Evolutionary conservation across 2,329 filamentous ascomycete genomes (phyloP), one percentile per base, ranked within the genome.

Genomic region (Dothidotthia symphoricarpi): DNA sequence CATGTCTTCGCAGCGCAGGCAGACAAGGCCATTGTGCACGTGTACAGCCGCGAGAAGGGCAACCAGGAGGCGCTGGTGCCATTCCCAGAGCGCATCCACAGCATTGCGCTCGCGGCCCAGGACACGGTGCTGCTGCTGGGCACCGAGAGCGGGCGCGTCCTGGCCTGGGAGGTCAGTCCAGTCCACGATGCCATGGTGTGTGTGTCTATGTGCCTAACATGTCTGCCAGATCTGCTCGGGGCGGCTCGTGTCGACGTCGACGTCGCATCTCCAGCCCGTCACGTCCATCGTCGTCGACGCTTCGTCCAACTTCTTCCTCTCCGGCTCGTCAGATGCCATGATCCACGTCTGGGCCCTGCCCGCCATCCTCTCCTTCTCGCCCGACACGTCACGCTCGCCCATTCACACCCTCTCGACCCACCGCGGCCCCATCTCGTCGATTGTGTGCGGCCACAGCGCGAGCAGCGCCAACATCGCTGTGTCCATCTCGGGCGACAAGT

Each of bases 1-100:
- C 93, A 98, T 64, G 76, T 97, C 31, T 98, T 95, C 64, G 85
- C 90, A 3, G 91, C 88, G 3, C 93, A 98, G 66, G 78, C 85
- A 33, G 89, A 90, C 49, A 97, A 95, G 68, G 88, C 89, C 0
- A 86, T 95, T 28, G 78, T 98, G 1, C 88, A 97, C 69, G 88
- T 98, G 38, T 98, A 97, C 69, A 90, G 80, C 41, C 79, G 89
- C 38, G 76, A 82, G 41, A 86, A 86, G 47, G 86, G 86, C 17
- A 93, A 86, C 55, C 89, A 96, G 62, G 91, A 97, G 69, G 86
- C 88, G 6, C 78, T 88, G 13, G 81, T 97, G 14, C 85, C 90
- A 1, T 95, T 98, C 57, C 83, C 86, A 0, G 91, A 97, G 68
- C 80, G 83, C 55, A 88, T 98, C 58, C 83, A 82, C 49, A 89